Evolutionary conservation across 2,329 filamentous ascomycete species (phyloP), one percentile per base, ranked within the genome.

Genomic region (Ceratocystis cacaofunesta): DNA sequence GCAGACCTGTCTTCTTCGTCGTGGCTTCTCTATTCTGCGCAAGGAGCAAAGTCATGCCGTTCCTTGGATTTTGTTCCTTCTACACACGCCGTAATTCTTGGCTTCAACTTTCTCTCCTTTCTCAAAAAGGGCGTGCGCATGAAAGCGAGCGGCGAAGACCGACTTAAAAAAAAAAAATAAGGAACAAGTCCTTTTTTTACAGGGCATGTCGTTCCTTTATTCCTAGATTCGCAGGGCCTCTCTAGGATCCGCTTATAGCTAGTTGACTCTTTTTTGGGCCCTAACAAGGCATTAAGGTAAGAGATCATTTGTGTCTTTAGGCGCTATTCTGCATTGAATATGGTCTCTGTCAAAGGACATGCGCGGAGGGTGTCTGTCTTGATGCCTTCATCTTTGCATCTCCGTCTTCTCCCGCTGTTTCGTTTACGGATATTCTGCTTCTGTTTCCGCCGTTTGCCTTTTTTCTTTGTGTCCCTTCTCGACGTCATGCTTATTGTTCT

Each of bases 71-170:
- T 10, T 6, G n/a, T 22, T 19, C 22, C 48, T 50, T 50, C 5
- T 50, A 41, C 12, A 41, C n/a, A 22, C 17, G 52, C 52, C 52
- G 52, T 28, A 41, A 57, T 57, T 57, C 52, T 28, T 57, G 52
- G 52, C 52, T 41, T 12, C 36, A 15, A 41, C 36, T 15, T 41
- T 15, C 36, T 41, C 10, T 15, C 36, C 36, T 41, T 41, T 41
- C 36, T 15, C 36, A 41, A 41, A 57, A 57, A 57, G 52, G 52
- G 22, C 52, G 52, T 57, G 52, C 52, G 52, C 52, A 57, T 57
- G 36, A 57, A 57, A 32, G 52, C 52, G 52, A 57, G 52, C 52
- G 52, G 52, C 52, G 28, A 57, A 57, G 52, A 30, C 28, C 28
- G 25, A 57, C 52, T 12, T 5, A 25, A 50, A 22, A 50, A 50